Evolutionary conservation across 2,329 filamentous ascomycete genomes (phyloP).

Genomic region (Helminthosporium solani): DNA sequence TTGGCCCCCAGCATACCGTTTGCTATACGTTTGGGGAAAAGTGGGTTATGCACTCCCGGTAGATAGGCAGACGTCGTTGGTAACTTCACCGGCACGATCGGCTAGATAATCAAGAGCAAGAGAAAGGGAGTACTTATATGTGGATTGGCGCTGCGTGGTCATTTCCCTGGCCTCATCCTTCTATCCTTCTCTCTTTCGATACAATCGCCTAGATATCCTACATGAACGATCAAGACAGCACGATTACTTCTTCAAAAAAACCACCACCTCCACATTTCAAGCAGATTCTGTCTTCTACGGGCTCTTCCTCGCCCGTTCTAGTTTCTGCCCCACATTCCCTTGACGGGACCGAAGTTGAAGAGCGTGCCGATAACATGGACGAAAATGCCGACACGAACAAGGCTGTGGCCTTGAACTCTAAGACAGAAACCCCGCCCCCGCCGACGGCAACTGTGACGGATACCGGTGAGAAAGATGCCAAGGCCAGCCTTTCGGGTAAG

Average conservation of each 20-base stretch:
- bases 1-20: no score
- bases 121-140: neutral
- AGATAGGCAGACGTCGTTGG: neutral
- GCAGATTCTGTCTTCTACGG: constrained; percentile 19
- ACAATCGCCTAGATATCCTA: neutral
- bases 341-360: constrained; percentile 19
- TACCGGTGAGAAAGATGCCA: constrained; percentile 11
- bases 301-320: constrained; percentile 25
- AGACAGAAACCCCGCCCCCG: constrained; percentile 9
- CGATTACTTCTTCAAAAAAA: constrained; percentile 9
- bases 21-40: neutral
- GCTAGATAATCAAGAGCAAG: neutral
- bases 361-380: constrained; percentile 14
- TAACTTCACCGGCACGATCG: neutral
- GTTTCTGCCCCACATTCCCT: constrained; percentile 26
- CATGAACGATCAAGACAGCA: constrained; percentile 24
- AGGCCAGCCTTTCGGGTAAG: constrained; percentile 5
- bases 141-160: neutral
- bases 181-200: neutral
- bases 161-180: neutral
- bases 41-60: neutral
- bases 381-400: constrained; percentile 8
- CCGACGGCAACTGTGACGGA: constrained; percentile 1
- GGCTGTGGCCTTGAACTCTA: neutral
- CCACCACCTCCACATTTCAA: constrained; percentile 5